Evolutionary conservation across 73 alveolate genomes (phyloP).

Genomic region (Blepharisma japonicum): DNA sequence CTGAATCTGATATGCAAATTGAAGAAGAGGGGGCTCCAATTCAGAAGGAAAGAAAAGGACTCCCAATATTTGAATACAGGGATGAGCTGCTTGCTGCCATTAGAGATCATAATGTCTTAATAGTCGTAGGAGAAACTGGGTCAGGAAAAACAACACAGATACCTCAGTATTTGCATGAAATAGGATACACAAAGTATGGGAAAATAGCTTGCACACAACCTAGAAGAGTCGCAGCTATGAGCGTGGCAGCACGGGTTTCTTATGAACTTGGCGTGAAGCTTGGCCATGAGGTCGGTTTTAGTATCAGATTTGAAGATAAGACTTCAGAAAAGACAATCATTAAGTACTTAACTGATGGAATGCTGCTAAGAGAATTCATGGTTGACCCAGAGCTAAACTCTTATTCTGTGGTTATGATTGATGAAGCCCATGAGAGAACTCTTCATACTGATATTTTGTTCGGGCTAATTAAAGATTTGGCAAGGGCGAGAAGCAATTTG

Average conservation of each 20-base stretch:
- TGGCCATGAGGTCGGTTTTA: constrained; percentile 99
- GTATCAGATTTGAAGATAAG: constrained; percentile 98
- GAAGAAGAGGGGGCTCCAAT: constrained; percentile 42
- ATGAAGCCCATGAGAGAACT: constrained; percentile 97
- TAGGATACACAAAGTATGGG: constrained; percentile 93
- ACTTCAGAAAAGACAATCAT: constrained; percentile 89
- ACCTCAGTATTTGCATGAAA: constrained; percentile 96
- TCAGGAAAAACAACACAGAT: constrained; percentile 97
- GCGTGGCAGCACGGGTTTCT: constrained; percentile 99
- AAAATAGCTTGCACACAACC: constrained; percentile 99
- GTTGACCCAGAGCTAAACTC: constrained; percentile 70
- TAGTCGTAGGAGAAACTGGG: constrained; percentile 98
- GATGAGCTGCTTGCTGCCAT: constrained; percentile 78
- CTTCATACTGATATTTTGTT: constrained; percentile 99
- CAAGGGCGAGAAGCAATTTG: constrained; percentile 89
- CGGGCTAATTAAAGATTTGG: constrained; percentile 81
- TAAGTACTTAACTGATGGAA: constrained; percentile 99
- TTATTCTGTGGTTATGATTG: constrained; percentile 68
- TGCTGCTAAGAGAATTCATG: constrained; percentile 82
- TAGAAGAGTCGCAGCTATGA: constrained; percentile 99
- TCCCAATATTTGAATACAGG: constrained; percentile 88
- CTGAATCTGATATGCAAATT: constrained; percentile 38
- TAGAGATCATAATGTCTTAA: constrained; percentile 77
- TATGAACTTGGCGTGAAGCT: constrained; percentile 93
- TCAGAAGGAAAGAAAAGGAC: constrained; percentile 44